Evolutionary conservation across 2,329 filamentous ascomycete species (phyloP).

Genomic region (Hymenoscyphus infarciens): DNA sequence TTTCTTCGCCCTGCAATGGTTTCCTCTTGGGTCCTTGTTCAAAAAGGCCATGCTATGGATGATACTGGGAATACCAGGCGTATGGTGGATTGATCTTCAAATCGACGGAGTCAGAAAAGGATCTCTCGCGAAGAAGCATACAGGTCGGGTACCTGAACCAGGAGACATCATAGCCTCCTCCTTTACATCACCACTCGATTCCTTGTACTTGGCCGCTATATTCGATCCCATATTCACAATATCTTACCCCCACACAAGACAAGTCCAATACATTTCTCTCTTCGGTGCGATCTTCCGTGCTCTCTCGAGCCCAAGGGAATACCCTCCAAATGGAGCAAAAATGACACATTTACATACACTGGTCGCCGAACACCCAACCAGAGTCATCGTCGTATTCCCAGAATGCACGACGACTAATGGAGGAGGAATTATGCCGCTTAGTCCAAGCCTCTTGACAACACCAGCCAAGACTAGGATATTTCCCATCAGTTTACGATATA

Average conservation of each 20-base stretch:
- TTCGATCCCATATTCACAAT: constrained; percentile 94
- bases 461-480: constrained; percentile 73
- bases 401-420: constrained; percentile 95
- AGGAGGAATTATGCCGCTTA: constrained; percentile 80
- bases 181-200: constrained; percentile 89
- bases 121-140: constrained; percentile 71
- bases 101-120: constrained; percentile 95
- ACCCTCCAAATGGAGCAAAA: constrained; percentile 43
- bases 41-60: constrained; percentile 87
- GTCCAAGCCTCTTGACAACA: constrained; percentile 68
- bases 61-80: constrained; percentile 81
- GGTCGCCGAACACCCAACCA: constrained; percentile 63
- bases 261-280: constrained; percentile 74
- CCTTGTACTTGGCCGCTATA: constrained; percentile 88
- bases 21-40: constrained; percentile 64
- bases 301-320: constrained; percentile 55
- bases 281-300: constrained; percentile 71
- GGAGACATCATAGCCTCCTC: constrained; percentile 84
- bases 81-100: constrained; percentile 99
- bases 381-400: constrained; percentile 83
- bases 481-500: constrained; percentile 85
- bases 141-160: constrained; percentile 70
- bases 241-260: constrained; percentile 70
- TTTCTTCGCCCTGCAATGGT: constrained; percentile 77
- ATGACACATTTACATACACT: constrained; percentile 63